These are phyloP conservation scores for Lichtheimia corymbifera DNA, from an alignment of 371 early-diverging fungal species.

Conservation along the genomic window DNA sequence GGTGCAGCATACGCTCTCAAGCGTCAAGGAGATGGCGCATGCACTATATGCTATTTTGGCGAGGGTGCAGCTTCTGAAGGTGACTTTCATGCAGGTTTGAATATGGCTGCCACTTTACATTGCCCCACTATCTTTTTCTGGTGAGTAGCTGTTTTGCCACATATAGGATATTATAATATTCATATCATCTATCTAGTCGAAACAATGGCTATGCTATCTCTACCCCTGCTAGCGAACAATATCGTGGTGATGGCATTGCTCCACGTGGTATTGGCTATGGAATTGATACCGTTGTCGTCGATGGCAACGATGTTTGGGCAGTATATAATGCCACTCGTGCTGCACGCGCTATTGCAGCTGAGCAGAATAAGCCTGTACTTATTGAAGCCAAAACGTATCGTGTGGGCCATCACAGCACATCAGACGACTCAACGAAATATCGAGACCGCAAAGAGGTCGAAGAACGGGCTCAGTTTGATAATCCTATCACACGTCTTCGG, in stretches of 20 bases:
- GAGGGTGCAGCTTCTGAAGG: constrained; percentile 98
- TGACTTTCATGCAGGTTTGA: constrained; percentile 97
- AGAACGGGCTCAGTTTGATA: constrained; percentile 75
- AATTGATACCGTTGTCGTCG: constrained; percentile 95
- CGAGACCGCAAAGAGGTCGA: constrained; percentile 82
- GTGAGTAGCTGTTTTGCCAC: constrained; percentile 34
- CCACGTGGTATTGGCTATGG: constrained; percentile 94
- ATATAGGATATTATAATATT: neutral
- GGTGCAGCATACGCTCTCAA: constrained; percentile 97
- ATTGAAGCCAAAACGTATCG: constrained; percentile 98
- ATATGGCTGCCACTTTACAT: constrained; percentile 93
- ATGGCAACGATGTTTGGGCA: constrained; percentile 97
- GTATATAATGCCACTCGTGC: constrained; percentile 90
- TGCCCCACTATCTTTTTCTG: constrained; percentile 95
- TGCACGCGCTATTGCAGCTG: constrained; percentile 82
- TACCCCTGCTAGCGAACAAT: constrained; percentile 93
- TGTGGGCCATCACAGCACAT: constrained; percentile 96
- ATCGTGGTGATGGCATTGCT: constrained; percentile 96
- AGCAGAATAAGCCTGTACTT: constrained; percentile 84
- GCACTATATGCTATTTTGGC: constrained; percentile 94
- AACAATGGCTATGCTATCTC: constrained; percentile 99
- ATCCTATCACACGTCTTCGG: constrained; percentile 89
- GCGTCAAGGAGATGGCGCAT: constrained; percentile 71
- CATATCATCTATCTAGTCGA: constrained; percentile 54
- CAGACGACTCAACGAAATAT: constrained; percentile 97